Evolutionary conservation across 31 red algal genomes (phyloP).

Genomic region (Pterothamnion heteromorphum): DNA sequence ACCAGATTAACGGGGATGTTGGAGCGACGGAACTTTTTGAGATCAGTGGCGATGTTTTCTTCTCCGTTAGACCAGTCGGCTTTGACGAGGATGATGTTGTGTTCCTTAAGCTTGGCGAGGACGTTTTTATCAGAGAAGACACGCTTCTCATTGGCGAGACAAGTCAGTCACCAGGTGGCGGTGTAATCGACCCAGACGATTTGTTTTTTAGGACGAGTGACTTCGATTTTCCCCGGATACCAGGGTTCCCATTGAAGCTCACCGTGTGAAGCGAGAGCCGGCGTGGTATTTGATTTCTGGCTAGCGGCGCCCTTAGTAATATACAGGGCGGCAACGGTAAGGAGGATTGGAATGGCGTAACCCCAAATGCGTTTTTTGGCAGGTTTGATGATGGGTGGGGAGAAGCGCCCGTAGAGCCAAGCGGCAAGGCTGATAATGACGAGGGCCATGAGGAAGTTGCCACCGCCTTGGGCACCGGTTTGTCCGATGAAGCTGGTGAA

Average conservation of each 20-base stretch:
- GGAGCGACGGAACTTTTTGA: too few relatives aligned
- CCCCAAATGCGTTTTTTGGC: neutral
- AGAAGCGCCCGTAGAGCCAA: neutral
- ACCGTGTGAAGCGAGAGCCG: neutral
- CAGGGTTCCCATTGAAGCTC: neutral
- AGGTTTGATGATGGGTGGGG: neutral
- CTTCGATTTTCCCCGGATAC: neutral
- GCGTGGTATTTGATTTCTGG: neutral
- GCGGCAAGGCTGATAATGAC: neutral
- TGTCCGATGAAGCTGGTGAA: neutral
- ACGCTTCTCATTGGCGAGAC: neutral
- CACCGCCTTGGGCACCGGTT: neutral
- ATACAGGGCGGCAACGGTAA: neutral
- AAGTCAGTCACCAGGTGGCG: neutral
- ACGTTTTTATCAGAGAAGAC: too few relatives aligned
- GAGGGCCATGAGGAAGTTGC: neutral
- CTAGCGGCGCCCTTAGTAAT: neutral
- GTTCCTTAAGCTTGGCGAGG: too few relatives aligned
- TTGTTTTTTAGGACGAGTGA: neutral
- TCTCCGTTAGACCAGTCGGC: too few relatives aligned
- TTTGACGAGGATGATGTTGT: too few relatives aligned
- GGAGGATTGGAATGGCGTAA: neutral
- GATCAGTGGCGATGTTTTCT: too few relatives aligned
- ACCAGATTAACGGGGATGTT: too few relatives aligned
- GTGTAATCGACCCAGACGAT: constrained; percentile 19